Conservation (phyloP, 2,329 filamentous ascomycete genomes). For the Diaporthe nobilis region DNA sequence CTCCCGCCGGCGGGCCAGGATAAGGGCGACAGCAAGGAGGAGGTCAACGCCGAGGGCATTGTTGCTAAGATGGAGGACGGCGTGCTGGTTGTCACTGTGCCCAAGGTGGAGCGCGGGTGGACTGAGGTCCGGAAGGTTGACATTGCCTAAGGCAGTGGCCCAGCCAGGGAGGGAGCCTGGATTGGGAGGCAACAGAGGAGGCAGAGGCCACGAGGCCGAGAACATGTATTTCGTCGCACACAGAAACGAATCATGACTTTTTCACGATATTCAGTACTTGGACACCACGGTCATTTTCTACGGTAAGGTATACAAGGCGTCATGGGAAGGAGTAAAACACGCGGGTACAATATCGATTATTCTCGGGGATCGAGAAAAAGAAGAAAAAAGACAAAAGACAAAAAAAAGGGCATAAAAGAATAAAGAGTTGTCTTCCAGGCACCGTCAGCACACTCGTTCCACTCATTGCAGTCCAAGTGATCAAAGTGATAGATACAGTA, state of each 20-base stretch:
- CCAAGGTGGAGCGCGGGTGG: slow-evolving; percentile 78
- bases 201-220: background rate
- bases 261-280: slow-evolving; percentile 4
- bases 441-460: slow-evolving; percentile 2
- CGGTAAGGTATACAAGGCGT: background rate
- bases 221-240: slow-evolving; percentile 14
- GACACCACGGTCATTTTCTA: background rate
- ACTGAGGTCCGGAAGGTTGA: slow-evolving; percentile 74
- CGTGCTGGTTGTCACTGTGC: slow-evolving; percentile 81
- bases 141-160: slow-evolving; percentile 51
- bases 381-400: background rate
- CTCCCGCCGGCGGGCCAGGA: slow-evolving; percentile 63
- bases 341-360: background rate
- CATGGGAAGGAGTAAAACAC: background rate
- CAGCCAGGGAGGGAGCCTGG: slow-evolving; percentile 53
- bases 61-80: slow-evolving; percentile 85
- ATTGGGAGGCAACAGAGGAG: background rate
- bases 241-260: background rate
- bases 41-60: slow-evolving; percentile 77
- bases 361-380: slow-evolving; percentile 20
- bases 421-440: slow-evolving; percentile 30
- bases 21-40: slow-evolving; percentile 63
- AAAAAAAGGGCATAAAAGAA: slow-evolving; percentile 35
- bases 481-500: background rate
- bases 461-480: background rate